phyloP scores from a whole-genome alignment of 768 basidiomycete species.

The Auriculariales sp. region DNA sequence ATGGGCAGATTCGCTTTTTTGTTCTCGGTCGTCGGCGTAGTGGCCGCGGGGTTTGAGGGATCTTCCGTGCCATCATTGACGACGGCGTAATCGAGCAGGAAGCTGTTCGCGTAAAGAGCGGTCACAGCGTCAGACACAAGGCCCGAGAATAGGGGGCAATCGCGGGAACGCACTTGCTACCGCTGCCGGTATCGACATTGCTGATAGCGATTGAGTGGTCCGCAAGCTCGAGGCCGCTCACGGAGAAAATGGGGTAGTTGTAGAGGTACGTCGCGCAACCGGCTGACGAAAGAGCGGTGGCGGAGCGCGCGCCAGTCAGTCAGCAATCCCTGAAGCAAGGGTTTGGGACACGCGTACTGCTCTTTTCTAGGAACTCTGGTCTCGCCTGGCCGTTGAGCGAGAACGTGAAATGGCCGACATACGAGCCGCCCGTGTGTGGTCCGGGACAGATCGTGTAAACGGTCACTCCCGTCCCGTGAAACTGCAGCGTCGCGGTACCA shows the following conservation, averaged over 20 bases:
- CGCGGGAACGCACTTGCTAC: neutral
- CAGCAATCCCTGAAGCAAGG: no score
- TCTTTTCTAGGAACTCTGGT: no score
- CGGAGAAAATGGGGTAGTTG: neutral
- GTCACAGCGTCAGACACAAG: neutral
- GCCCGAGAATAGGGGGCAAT: no score
- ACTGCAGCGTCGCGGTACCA: neutral
- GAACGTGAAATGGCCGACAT: no score
- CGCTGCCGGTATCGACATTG: neutral
- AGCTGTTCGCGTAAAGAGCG: neutral
- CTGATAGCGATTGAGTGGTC: neutral
- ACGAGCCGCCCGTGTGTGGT: no score
- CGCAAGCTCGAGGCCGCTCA: neutral
- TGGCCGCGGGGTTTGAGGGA: neutral
- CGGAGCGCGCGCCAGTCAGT: no score
- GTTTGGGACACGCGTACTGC: no score
- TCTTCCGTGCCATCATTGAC: neutral
- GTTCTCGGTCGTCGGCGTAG: neutral
- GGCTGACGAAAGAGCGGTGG: no score
- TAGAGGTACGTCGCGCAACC: neutral
- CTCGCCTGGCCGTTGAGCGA: no score
- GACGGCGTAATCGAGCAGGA: neutral
- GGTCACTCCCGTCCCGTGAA: neutral
- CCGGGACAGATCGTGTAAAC: neutral
- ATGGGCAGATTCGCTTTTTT: neutral